Evolutionary conservation across 805 yeast species (phyloP).

Genomic region (Dipodascus albidus): DNA sequence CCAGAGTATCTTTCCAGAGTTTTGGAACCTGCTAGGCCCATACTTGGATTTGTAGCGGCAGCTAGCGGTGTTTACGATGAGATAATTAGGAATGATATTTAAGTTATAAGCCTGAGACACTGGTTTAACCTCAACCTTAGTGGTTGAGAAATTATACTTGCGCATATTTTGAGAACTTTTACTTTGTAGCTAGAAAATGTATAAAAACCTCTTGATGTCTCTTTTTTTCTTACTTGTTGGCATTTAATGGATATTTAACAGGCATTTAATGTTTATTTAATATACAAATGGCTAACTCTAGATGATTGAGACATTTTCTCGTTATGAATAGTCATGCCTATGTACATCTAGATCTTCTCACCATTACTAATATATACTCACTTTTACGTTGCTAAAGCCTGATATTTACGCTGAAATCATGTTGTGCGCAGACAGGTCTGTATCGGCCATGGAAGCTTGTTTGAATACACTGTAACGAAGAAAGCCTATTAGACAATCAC

Average conservation of each 20-base stretch:
- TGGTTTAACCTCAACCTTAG: background rate
- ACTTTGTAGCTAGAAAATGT: background rate
- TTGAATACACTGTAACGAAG: no score
- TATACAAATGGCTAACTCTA: no score
- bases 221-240: no score
- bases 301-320: no score
- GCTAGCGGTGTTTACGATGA: conserved; percentile 71
- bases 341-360: background rate
- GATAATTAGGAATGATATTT: background rate
- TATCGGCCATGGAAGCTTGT: no score
- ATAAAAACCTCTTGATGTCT: background rate
- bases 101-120: no score
- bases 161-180: background rate
- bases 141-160: background rate
- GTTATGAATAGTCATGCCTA: no score
- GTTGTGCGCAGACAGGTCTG: no score
- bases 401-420: background rate
- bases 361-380: background rate
- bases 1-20: conserved; percentile 97
- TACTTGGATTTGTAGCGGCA: conserved; percentile 93
- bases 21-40: conserved; percentile 91
- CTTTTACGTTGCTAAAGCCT: background rate
- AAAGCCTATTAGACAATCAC: background rate
- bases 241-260: no score
- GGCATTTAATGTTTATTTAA: no score